These are phyloP conservation scores for Eucalyptus curtisii DNA, from an alignment of 345 rosid genomes.

Conservation along the genomic window DNA sequence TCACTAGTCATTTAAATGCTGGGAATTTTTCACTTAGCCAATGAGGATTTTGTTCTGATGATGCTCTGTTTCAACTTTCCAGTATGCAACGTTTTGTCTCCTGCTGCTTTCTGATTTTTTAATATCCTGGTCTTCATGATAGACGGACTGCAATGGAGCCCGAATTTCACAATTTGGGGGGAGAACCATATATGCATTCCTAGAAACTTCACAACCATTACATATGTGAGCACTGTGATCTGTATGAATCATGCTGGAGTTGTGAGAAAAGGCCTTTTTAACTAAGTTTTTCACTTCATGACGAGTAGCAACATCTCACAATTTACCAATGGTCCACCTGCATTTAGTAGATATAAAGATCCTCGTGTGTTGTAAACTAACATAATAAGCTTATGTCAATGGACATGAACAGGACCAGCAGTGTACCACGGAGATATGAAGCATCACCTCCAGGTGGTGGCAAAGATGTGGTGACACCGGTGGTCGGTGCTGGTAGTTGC, in stretches of 20 bases:
- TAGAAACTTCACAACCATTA: no score
- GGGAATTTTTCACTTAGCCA: background rate
- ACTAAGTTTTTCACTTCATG: no score
- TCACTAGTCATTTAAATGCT: background rate
- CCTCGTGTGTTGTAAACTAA: background rate
- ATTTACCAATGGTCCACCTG: background rate
- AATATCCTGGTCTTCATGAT: background rate
- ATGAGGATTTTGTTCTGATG: background rate
- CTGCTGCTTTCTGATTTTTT: background rate
- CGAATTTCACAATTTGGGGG: background rate
- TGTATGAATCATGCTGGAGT: background rate
- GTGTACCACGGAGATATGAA: background rate
- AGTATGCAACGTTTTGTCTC: background rate
- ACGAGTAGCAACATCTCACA: background rate
- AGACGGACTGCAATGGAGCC: background rate
- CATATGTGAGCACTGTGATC: background rate
- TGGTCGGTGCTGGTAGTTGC: background rate
- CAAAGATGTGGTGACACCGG: background rate
- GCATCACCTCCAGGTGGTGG: background rate
- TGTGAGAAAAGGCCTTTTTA: background rate
- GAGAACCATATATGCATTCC: background rate
- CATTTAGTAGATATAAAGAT: background rate
- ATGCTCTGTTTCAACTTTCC: background rate
- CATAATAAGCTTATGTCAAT: background rate
- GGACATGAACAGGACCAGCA: background rate